phyloP scores from a whole-genome alignment of 495 filamentous ascomycete genomes.

The Niebla homalea region DNA sequence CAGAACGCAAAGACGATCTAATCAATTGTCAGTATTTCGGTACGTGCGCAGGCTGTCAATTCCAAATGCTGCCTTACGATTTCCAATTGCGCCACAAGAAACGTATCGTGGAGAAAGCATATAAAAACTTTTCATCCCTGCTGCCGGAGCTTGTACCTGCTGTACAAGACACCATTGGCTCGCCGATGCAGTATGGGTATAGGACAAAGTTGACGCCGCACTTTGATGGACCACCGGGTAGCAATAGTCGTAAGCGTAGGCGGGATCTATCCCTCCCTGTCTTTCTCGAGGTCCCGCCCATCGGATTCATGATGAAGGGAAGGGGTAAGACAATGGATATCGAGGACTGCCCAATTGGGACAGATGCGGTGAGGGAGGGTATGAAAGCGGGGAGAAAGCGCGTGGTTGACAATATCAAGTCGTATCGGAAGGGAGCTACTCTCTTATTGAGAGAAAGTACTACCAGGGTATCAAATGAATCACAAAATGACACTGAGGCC shows the following conservation, averaged over 20 bases:
- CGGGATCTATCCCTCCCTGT: conserved; percentile 24
- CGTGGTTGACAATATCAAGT: conserved; percentile 52
- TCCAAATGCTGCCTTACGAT: conserved; percentile 88
- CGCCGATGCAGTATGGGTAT: conserved; percentile 81
- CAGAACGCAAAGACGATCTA: conserved; percentile 59
- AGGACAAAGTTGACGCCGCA: conserved; percentile 94
- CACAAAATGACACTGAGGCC: neutral
- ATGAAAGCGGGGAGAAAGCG: conserved; percentile 59
- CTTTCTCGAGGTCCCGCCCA: conserved; percentile 48
- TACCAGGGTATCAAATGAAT: conserved; percentile 36
- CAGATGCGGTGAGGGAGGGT: conserved; percentile 64
- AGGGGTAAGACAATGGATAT: conserved; percentile 67
- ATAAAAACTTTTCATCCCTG: conserved; percentile 75
- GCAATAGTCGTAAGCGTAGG: conserved; percentile 28
- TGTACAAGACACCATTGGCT: conserved; percentile 74
- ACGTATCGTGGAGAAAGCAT: conserved; percentile 80
- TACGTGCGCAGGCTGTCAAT: conserved; percentile 83
- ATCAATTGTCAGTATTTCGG: conserved; percentile 77
- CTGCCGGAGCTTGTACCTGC: conserved; percentile 60
- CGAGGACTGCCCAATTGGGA: conserved; percentile 93
- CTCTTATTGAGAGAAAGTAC: conserved; percentile 82
- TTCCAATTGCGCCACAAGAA: conserved; percentile 78
- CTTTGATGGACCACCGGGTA: conserved; percentile 57
- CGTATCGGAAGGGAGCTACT: conserved; percentile 72
- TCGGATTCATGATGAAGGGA: conserved; percentile 84